Conservation (phyloP, 140 eudicot species). For the Stevia rebaudiana region DNA sequence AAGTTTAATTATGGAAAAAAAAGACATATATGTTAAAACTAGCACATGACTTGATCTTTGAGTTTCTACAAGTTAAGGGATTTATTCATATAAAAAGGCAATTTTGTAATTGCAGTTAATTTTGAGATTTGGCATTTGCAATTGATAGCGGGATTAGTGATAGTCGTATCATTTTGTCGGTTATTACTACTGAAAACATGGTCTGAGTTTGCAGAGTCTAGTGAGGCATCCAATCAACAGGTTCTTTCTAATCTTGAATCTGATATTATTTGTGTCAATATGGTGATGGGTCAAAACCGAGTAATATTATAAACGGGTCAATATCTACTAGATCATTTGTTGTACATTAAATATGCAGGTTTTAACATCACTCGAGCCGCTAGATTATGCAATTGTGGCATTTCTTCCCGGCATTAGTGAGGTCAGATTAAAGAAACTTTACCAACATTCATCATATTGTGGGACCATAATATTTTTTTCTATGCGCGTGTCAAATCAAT, state of each 20-base stretch:
- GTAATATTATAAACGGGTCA: background rate
- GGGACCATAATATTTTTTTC: slow-evolving; percentile 20
- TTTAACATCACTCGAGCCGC: slow-evolving; percentile 65
- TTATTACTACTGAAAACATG: slow-evolving; percentile 62
- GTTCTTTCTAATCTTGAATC: slow-evolving; percentile 13
- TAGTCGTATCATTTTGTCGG: slow-evolving; percentile 71
- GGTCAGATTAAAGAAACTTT: slow-evolving; percentile 39
- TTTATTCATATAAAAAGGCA: background rate
- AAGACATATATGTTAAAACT: no score
- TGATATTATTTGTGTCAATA: background rate
- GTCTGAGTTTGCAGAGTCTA: slow-evolving; percentile 94
- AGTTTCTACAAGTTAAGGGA: background rate
- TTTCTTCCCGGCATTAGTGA: slow-evolving; percentile 84
- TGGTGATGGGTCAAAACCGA: background rate
- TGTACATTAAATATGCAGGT: slow-evolving; percentile 49
- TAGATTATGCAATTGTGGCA: slow-evolving; percentile 74
- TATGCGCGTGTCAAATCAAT: slow-evolving; percentile 5
- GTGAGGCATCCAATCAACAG: slow-evolving; percentile 89
- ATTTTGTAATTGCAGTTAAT: slow-evolving; percentile 45
- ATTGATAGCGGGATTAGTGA: slow-evolving; percentile 62
- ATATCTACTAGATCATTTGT: slow-evolving; percentile 2
- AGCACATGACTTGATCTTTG: background rate
- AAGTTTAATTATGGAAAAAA: background rate
- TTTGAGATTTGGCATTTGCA: slow-evolving; percentile 74
- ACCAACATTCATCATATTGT: background rate